phyloP scores from a whole-genome alignment of 768 basidiomycete genomes.

The Rhodosporidiobolus odoratus region DNA sequence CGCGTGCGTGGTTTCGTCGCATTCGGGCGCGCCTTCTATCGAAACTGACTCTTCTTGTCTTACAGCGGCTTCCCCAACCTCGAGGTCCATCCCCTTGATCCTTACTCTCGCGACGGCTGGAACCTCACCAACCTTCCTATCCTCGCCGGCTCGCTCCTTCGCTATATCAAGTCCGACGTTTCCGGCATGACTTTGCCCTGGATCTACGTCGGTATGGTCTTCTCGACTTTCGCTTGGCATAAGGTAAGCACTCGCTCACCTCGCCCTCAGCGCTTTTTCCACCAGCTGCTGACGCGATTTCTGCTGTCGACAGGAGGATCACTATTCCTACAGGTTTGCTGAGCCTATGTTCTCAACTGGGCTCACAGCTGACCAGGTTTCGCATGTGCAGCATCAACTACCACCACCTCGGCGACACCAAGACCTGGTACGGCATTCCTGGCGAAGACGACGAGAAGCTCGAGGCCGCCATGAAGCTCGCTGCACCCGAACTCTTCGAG shows the following conservation, averaged over 20 bases:
- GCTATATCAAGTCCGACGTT: constrained; percentile 97
- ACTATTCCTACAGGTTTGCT: constrained; percentile 84
- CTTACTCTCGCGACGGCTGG: constrained; percentile 88
- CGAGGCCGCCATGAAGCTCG: constrained; percentile 86
- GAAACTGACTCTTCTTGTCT: not conserved
- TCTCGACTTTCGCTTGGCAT: constrained; percentile 99
- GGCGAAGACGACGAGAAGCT: constrained; percentile 93
- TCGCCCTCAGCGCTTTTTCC: constrained; percentile 58
- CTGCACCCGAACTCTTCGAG: constrained; percentile 96
- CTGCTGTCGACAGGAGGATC: constrained; percentile 62
- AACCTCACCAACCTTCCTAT: constrained; percentile 92
- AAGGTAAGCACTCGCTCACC: constrained; percentile 99
- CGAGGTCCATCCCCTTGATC: constrained; percentile 83
- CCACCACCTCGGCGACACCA: constrained; percentile 94
- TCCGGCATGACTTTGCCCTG: constrained; percentile 88
- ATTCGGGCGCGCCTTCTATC: not conserved
- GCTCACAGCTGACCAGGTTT: constrained; percentile 6
- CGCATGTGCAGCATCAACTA: constrained; percentile 39
- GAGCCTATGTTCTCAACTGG: constrained; percentile 43
- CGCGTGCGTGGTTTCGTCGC: constrained; percentile 57
- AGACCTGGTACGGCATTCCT: constrained; percentile 99
- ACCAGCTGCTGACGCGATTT: constrained; percentile 56
- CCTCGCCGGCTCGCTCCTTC: constrained; percentile 79
- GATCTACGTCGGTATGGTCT: constrained; percentile 97
- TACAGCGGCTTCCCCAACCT: constrained; percentile 86